A percentile compares a stretch with the other conserved stretches of the same genome.
These are phyloP conservation scores for Lenzites betulinus DNA, from an alignment of 768 basidiomycete species.

Conservation along the genomic window DNA sequence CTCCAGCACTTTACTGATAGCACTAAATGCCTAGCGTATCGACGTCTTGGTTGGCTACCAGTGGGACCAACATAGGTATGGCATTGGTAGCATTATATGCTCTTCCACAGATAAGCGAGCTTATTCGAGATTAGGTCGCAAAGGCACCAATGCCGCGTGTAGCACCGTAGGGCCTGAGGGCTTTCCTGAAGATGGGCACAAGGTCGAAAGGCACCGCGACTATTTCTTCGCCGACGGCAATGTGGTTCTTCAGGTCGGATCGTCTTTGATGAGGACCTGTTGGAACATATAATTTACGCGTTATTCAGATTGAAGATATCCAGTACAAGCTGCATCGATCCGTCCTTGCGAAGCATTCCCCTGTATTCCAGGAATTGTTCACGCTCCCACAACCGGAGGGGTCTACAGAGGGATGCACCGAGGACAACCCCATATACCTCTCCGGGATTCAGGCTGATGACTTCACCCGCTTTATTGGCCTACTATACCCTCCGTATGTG, in stretches of 20 bases:
- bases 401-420: constrained; percentile 15
- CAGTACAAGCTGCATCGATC: constrained; percentile 22
- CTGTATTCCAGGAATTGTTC: constrained; percentile 18
- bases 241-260: constrained; percentile 13
- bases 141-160: too few species aligned
- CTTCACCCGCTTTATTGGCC: constrained; percentile 20
- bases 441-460: constrained; percentile 10
- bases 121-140: too few species aligned
- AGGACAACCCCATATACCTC: constrained; percentile 19
- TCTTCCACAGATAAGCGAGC: too few species aligned
- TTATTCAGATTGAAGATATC: constrained; percentile 11
- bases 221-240: constrained; percentile 25
- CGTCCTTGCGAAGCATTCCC: constrained; percentile 19
- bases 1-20: too few species aligned
- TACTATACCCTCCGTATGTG: constrained; percentile 21
- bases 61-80: too few species aligned
- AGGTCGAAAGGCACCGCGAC: constrained; percentile 7
- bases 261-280: too few species aligned
- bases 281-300: background rate
- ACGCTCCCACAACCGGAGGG: constrained; percentile 18
- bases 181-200: background rate
- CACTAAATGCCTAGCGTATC: too few species aligned
- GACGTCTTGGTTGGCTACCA: too few species aligned
- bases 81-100: background rate
- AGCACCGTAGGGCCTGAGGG: background rate